Evolutionary conservation across 495 filamentous ascomycete species (phyloP), one percentile per base, ranked within the genome.

Genomic region (Beverwykella pulmonaria): DNA sequence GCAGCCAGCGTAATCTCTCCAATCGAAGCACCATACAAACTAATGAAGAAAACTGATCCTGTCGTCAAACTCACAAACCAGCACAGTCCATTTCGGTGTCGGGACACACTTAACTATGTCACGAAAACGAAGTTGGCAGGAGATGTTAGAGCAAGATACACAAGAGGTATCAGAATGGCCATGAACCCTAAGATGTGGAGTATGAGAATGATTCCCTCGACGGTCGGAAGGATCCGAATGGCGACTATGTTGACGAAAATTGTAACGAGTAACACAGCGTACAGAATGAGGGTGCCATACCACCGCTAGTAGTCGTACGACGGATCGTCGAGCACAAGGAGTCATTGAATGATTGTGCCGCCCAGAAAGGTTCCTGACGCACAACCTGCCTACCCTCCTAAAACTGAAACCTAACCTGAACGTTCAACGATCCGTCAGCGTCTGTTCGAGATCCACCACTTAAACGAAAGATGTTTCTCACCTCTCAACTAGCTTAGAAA

Each of bases 41-140:
- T 83, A 60, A 83, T 80, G 32, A 81, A 76, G 6, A 88, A 71
- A 19, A 88, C 71, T 0, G 84, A 84, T 4, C 82, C 82, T 57
- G 88, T 86, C 81, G 82, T 88, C 53, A 73, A 70, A 59, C 86
- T 70, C 22, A 80, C 79, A 7, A 71, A 70, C 63, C 81, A 82
- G 20, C 46, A 69, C 17, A 46, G 30, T 48, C 30, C 49, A 14
- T 55, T 32, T 22, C 12, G 20, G 34, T 63, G 22, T 22, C 49
- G 26, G 6, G 49, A 52, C 4, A 25, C 34, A n/a, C 23, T 8
- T 78, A 74, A 27, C 81, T 20, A 61, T 1, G 58, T 61, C 26
- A 10, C 27, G 27, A 52, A 61, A 14, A 61, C 58, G 27, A 61
- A 61, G 6, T 50, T 22, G 6, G 47, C 30, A n/a, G 56, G 36